phyloP scores from a whole-genome alignment of 257 asterid genomes.

The Misopates orontium region DNA sequence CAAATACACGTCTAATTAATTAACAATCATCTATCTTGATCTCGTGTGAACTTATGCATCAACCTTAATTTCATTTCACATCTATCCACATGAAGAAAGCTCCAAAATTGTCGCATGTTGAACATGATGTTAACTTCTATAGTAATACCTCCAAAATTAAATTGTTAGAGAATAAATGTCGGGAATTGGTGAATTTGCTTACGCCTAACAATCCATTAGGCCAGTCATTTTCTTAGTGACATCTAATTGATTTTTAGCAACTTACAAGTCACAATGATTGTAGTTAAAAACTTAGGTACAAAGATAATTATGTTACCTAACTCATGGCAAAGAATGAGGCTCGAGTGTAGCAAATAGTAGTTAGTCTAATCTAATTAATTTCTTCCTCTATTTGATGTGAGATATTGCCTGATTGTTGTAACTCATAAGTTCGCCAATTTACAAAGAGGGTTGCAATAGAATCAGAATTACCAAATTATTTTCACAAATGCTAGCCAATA shows the following conservation, averaged over 20 bases:
- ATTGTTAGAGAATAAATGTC: background rate
- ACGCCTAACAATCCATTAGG: conserved; percentile 47
- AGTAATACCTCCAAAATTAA: conserved; percentile 20
- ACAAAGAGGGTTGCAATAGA: no score
- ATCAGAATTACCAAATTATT: no score
- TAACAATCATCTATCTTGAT: conserved; percentile 8
- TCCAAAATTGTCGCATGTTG: conserved; percentile 21
- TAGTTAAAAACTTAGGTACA: background rate
- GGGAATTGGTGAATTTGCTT: background rate
- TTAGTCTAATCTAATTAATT: background rate
- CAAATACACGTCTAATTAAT: no score
- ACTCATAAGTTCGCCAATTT: background rate
- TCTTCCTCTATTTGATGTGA: background rate
- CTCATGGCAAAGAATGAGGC: background rate
- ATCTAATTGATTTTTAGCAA: conserved; percentile 31
- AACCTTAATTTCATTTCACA: conserved; percentile 43
- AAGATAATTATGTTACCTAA: background rate
- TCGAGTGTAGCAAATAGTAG: background rate
- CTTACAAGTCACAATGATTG: conserved; percentile 7
- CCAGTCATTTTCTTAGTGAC: conserved; percentile 34
- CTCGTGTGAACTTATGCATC: conserved; percentile 27
- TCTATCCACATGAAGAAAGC: conserved; percentile 30
- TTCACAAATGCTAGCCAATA: no score
- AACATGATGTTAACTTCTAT: conserved; percentile 25
- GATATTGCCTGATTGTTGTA: background rate